phyloP scores from a whole-genome alignment of 1,284 basidiomycete genomes.

The Ustilago shanxiensis region DNA sequence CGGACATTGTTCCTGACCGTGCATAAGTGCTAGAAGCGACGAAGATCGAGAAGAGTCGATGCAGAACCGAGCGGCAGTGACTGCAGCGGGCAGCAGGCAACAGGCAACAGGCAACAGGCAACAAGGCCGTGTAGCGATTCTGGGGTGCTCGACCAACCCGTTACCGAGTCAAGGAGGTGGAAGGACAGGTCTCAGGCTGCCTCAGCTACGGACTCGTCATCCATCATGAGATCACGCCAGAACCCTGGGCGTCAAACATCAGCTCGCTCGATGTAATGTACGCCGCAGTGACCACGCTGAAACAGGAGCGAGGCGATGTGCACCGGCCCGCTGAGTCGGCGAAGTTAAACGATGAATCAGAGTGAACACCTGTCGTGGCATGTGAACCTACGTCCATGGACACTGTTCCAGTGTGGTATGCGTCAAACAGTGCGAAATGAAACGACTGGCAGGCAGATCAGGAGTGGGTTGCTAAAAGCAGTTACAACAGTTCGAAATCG shows the following conservation, averaged over 20 bases:
- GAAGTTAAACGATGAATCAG: not conserved
- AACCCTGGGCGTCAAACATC: not conserved
- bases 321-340: not conserved
- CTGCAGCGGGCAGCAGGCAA: not conserved
- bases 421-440: slow-evolving; percentile 1
- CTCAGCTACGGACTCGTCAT: slow-evolving; percentile 15
- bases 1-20: not conserved
- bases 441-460: not conserved
- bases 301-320: not conserved
- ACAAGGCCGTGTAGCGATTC: not conserved
- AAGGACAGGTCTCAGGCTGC: slow-evolving; percentile 14
- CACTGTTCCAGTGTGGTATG: not conserved
- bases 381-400: not conserved
- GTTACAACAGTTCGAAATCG: not conserved
- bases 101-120: too few relatives aligned
- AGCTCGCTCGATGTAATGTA: not conserved
- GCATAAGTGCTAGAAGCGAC: not conserved
- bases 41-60: slow-evolving; percentile 24
- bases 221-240: not conserved
- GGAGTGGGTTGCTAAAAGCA: not conserved
- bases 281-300: not conserved
- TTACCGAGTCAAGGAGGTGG: slow-evolving; percentile 1
- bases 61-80: slow-evolving; percentile 11
- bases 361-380: not conserved
- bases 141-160: not conserved